A percentile compares a stretch with the other conserved stretches of the same genome.
These are phyloP conservation scores for Colletotrichum chlorophyti DNA, from an alignment of 2,329 filamentous ascomycete species.

Conservation along the genomic window DNA sequence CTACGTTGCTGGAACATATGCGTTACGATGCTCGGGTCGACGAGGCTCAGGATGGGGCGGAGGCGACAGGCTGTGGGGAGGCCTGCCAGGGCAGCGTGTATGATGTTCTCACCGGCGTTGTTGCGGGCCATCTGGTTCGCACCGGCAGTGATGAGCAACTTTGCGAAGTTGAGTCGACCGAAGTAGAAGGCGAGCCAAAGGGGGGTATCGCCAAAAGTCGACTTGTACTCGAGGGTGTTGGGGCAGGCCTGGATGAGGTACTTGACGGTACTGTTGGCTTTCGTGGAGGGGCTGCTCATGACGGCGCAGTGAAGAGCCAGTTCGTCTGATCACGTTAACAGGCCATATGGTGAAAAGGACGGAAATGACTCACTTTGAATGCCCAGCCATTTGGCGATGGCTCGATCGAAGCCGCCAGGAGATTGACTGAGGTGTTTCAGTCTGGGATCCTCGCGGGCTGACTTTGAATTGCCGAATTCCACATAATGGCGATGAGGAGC, in stretches of 20 bases:
- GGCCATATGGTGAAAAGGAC: not conserved
- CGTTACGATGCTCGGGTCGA: constrained; percentile 63
- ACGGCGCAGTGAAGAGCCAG: constrained; percentile 73
- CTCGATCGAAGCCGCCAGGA: constrained; percentile 67
- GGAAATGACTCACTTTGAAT: constrained; percentile 60
- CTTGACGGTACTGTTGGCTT: constrained; percentile 63
- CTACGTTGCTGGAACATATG: constrained; percentile 67
- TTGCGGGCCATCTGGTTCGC: constrained; percentile 74
- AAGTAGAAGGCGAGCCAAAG: constrained; percentile 70
- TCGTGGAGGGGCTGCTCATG: constrained; percentile 45
- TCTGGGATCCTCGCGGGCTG: constrained; percentile 65
- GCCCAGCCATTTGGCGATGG: constrained; percentile 67
- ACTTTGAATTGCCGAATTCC: constrained; percentile 68
- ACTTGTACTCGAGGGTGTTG: constrained; percentile 67
- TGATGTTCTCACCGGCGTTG: constrained; percentile 66
- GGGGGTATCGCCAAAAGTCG: constrained; percentile 66
- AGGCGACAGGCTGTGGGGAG: constrained; percentile 44
- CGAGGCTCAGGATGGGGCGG: constrained; percentile 58
- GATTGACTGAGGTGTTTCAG: constrained; percentile 67
- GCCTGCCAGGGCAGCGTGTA: constrained; percentile 62
- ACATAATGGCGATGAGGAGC: constrained; percentile 71
- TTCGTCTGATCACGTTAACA: constrained; percentile 53
- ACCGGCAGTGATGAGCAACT: constrained; percentile 69
- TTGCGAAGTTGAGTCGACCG: constrained; percentile 59
- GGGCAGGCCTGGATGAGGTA: constrained; percentile 72